Conservation (phyloP, 2,329 filamentous ascomycete genomes). For the Onygenales sp. region DNA sequence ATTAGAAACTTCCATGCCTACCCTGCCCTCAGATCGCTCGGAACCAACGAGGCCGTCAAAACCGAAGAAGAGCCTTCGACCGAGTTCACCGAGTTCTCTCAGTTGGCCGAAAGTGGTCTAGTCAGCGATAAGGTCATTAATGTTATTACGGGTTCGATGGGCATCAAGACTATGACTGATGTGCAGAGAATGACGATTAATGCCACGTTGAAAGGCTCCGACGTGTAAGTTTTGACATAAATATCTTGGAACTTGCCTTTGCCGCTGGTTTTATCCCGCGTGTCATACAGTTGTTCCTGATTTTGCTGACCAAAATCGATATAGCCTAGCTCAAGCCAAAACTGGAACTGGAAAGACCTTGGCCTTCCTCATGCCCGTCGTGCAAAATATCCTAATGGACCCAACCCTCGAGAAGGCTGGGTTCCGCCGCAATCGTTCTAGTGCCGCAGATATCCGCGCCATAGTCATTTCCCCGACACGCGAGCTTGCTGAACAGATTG, state of each 20-base stretch:
- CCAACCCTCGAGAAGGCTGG: constrained; percentile 1
- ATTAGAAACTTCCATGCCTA: constrained; percentile 23
- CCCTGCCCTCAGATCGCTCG: constrained; percentile 17
- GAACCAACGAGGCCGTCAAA: constrained; percentile 15
- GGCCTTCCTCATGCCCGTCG: constrained; percentile 76
- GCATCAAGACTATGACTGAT: constrained; percentile 78
- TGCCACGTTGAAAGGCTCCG: constrained; percentile 66
- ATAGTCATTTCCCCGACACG: constrained; percentile 55
- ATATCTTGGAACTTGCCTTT: constrained; percentile 1
- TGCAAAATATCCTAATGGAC: constrained; percentile 69
- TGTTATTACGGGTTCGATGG: constrained; percentile 62
- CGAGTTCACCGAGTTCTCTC: constrained; percentile 28
- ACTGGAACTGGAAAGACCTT: constrained; percentile 96
- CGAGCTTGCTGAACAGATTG: constrained; percentile 56
- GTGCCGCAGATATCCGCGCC: constrained; percentile 45
- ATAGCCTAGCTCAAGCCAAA: constrained; percentile 81
- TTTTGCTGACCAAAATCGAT: constrained; percentile 13
- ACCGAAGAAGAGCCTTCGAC: constrained; percentile 18
- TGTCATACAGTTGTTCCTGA: neutral
- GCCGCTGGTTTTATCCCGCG: neutral
- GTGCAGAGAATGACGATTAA: constrained; percentile 81
- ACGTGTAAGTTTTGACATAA: constrained; percentile 55
- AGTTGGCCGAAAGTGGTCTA: constrained; percentile 27
- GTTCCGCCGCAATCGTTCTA: constrained; percentile 5
- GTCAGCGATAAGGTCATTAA: constrained; percentile 58